Conservation (phyloP, 2,329 filamentous ascomycete genomes). For the Periconia macrospinosa region DNA sequence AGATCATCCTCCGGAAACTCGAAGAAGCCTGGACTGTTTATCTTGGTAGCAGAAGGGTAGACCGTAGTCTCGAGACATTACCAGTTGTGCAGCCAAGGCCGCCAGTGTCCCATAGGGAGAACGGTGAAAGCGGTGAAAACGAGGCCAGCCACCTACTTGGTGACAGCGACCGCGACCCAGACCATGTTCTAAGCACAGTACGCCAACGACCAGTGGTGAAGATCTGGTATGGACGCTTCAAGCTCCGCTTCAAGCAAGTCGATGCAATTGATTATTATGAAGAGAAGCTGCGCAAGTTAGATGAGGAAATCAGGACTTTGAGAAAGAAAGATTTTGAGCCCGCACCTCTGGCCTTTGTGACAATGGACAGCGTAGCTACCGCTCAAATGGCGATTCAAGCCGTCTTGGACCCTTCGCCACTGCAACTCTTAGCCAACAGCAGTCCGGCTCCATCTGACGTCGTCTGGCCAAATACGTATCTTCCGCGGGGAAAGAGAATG, state of each 20-base stretch:
- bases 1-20: slow-evolving; percentile 67
- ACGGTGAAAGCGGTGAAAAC: slow-evolving; percentile 46
- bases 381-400: slow-evolving; percentile 96
- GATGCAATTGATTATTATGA: slow-evolving; percentile 96
- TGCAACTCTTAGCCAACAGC: slow-evolving; percentile 79
- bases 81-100: slow-evolving; percentile 54
- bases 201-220: slow-evolving; percentile 66
- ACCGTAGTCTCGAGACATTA: slow-evolving; percentile 51
- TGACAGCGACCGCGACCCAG: slow-evolving; percentile 40
- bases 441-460: slow-evolving; percentile 89
- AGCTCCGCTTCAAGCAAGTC: slow-evolving; percentile 69
- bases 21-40: slow-evolving; percentile 84
- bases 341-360: slow-evolving; percentile 88
- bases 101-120: slow-evolving; percentile 29
- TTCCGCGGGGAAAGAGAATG: slow-evolving; percentile 72
- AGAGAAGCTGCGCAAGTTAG: slow-evolving; percentile 76
- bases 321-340: slow-evolving; percentile 76
- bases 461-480: slow-evolving; percentile 93
- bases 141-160: slow-evolving; percentile 65
- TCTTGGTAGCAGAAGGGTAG: slow-evolving; percentile 60
- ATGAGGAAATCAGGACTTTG: slow-evolving; percentile 71
- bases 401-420: slow-evolving; percentile 85
- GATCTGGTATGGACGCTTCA: slow-evolving; percentile 77
- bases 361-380: slow-evolving; percentile 92
- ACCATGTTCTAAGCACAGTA: slow-evolving; percentile 49